A percentile compares a stretch with the other conserved stretches of the same genome.
Conservation (phyloP, 2,329 filamentous ascomycete genomes). For the Ophiocordyceps sinensis region DNA sequence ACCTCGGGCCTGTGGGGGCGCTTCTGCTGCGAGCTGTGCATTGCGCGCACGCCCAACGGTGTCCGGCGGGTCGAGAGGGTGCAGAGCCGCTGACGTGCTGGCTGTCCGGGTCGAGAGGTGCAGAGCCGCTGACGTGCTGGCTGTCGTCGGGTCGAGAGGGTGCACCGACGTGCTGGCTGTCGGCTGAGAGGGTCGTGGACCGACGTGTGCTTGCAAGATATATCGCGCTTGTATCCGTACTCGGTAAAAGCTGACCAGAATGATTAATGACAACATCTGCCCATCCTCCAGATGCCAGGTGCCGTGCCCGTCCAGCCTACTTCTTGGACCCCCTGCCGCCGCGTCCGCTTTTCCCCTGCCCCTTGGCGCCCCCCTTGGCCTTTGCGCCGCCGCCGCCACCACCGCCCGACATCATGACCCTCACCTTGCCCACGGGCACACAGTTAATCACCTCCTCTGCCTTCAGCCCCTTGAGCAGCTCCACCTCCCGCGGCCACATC, state of each 20-base stretch:
- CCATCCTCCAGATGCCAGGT: no score
- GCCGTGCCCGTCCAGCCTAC: slow-evolving; percentile 2
- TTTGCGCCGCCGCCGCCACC: slow-evolving; percentile 25
- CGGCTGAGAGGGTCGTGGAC: no score
- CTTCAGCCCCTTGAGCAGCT: slow-evolving; percentile 68
- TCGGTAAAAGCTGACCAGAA: no score
- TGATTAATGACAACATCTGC: no score
- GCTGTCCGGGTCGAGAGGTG: neutral
- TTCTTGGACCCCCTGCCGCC: slow-evolving; percentile 30
- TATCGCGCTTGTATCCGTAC: no score
- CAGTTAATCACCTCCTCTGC: slow-evolving; percentile 69
- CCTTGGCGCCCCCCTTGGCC: slow-evolving; percentile 17
- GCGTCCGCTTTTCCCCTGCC: slow-evolving; percentile 18
- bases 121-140: slow-evolving; percentile 1
- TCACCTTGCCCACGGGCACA: slow-evolving; percentile 66
- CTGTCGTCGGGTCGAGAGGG: slow-evolving; percentile 28
- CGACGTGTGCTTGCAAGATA: no score
- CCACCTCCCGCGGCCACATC: slow-evolving; percentile 77
- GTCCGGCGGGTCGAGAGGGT: slow-evolving; percentile 31
- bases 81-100: neutral
- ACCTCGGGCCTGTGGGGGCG: slow-evolving; percentile 63
- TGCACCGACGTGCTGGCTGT: neutral
- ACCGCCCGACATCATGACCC: slow-evolving; percentile 58
- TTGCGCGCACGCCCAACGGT: slow-evolving; percentile 44
- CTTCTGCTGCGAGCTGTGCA: slow-evolving; percentile 59